Conservation (phyloP, 2,329 filamentous ascomycete species). For the Claviceps spartinae region DNA sequence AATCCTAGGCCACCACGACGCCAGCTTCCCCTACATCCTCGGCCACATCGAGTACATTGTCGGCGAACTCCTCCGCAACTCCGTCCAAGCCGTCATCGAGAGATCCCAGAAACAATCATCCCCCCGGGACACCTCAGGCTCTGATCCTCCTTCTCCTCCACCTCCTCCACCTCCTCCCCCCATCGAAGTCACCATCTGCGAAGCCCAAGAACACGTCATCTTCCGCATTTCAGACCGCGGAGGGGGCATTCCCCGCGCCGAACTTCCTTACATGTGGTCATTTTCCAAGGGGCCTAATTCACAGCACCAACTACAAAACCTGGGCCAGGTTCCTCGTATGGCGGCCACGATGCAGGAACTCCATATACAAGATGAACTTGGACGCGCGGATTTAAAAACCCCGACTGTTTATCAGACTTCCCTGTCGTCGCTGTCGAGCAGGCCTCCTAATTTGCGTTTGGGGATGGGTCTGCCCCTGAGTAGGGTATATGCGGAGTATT, state of each 20-base stretch:
- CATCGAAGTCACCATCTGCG: constrained; percentile 88
- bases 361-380: constrained; percentile 32
- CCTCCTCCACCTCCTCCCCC: constrained; percentile 47
- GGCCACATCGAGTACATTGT: constrained; percentile 96
- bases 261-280: constrained; percentile 86
- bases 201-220: constrained; percentile 87
- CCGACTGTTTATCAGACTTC: constrained; percentile 41
- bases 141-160: constrained; percentile 41
- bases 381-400: constrained; percentile 27
- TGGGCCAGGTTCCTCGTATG: constrained; percentile 77
- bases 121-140: constrained; percentile 35
- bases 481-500: constrained; percentile 92
- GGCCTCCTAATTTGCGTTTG: constrained; percentile 74
- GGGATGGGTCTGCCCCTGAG: constrained; percentile 92
- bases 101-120: constrained; percentile 36
- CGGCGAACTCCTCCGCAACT: constrained; percentile 87
- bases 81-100: constrained; percentile 83
- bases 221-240: constrained; percentile 93
- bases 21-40: constrained; percentile 91
- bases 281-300: constrained; percentile 87
- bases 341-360: constrained; percentile 89
- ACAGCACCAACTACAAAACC: constrained; percentile 65
- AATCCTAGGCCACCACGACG: constrained; percentile 72
- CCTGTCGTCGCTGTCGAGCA: constrained; percentile 63
- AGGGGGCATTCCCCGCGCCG: constrained; percentile 74